phyloP scores from a whole-genome alignment of 192 early-diverging fungal genomes.

The Coemansia sp. region DNA sequence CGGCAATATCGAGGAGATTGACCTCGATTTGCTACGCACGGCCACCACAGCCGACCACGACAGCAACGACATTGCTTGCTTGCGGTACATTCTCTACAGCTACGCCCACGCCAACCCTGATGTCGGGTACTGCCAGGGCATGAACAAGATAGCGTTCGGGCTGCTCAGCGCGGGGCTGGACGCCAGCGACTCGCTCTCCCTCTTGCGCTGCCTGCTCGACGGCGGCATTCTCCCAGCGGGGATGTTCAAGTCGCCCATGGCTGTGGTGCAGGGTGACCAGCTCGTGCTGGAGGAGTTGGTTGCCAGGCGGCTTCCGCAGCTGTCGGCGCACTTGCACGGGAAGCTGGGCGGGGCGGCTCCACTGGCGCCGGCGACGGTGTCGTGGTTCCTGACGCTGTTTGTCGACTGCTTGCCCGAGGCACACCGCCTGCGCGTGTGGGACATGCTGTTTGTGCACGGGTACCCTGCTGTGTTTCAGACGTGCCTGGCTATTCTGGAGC shows the following conservation, averaged over 20 bases:
- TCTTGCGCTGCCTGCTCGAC: slow-evolving; percentile 50
- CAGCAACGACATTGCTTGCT: neutral
- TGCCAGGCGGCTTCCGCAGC: slow-evolving; percentile 50
- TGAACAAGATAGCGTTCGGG: slow-evolving; percentile 58
- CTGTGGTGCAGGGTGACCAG: slow-evolving; percentile 56
- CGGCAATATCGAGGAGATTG: slow-evolving; percentile 32
- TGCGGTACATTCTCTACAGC: slow-evolving; percentile 40
- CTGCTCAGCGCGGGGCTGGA: slow-evolving; percentile 52
- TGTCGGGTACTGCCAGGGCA: slow-evolving; percentile 62
- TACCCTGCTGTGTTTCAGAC: slow-evolving; percentile 55
- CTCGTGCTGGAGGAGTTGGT: slow-evolving; percentile 55
- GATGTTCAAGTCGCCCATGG: slow-evolving; percentile 56
- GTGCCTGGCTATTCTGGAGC: slow-evolving; percentile 52
- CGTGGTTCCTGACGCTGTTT: slow-evolving; percentile 60
- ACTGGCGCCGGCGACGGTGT: slow-evolving; percentile 56
- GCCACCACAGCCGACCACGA: neutral
- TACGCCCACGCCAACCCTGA: slow-evolving; percentile 37
- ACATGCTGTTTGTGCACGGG: slow-evolving; percentile 57
- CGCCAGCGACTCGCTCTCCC: slow-evolving; percentile 49
- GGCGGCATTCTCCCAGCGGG: slow-evolving; percentile 52
- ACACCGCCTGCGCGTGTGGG: slow-evolving; percentile 57
- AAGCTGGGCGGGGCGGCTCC: slow-evolving; percentile 37
- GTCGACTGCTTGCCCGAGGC: slow-evolving; percentile 53
- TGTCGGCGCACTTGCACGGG: slow-evolving; percentile 45
- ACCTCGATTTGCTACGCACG: slow-evolving; percentile 45